These are phyloP conservation scores for Hygrocybe punicea DNA, from an alignment of 768 basidiomycete species.

Conservation along the genomic window DNA sequence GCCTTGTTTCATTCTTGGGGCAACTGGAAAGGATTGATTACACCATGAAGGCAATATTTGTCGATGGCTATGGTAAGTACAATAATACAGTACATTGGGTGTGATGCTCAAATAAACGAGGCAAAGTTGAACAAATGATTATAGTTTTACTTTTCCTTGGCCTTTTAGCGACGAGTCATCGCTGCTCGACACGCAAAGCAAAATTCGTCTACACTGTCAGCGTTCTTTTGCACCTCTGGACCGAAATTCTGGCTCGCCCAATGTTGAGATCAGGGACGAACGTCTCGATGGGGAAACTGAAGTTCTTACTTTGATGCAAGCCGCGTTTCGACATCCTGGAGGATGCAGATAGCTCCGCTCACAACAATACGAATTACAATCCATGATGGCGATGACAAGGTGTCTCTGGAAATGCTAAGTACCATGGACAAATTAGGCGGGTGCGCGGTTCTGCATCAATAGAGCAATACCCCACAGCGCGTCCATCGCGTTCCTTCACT, in stretches of 20 bases:
- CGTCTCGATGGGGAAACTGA: neutral
- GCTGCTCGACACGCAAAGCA: constrained; percentile 70
- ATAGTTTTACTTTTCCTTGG: neutral
- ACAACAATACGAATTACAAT: constrained; percentile 65
- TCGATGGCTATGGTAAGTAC: too few relatives aligned
- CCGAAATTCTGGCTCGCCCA: constrained; percentile 54
- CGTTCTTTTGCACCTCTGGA: constrained; percentile 60
- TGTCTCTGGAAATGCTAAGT: constrained; percentile 77
- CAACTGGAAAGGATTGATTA: too few relatives aligned
- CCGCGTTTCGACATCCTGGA: constrained; percentile 48
- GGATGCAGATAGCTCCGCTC: constrained; percentile 62
- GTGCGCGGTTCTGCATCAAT: neutral
- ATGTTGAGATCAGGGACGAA: constrained; percentile 10
- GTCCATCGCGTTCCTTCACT: constrained; percentile 78
- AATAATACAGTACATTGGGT: too few relatives aligned
- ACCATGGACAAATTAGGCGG: neutral
- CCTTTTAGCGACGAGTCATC: constrained; percentile 20
- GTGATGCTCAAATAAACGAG: neutral
- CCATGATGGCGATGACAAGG: constrained; percentile 66
- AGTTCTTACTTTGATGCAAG: constrained; percentile 55
- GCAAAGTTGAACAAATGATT: neutral
- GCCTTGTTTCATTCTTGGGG: too few relatives aligned
- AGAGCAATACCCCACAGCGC: constrained; percentile 57
- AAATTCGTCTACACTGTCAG: constrained; percentile 68
- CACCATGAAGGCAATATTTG: too few relatives aligned